A percentile compares a stretch with the other conserved stretches of the same genome.
phyloP scores from a whole-genome alignment of 352 stramenopile species.

The Phytophthora lateralis region DNA sequence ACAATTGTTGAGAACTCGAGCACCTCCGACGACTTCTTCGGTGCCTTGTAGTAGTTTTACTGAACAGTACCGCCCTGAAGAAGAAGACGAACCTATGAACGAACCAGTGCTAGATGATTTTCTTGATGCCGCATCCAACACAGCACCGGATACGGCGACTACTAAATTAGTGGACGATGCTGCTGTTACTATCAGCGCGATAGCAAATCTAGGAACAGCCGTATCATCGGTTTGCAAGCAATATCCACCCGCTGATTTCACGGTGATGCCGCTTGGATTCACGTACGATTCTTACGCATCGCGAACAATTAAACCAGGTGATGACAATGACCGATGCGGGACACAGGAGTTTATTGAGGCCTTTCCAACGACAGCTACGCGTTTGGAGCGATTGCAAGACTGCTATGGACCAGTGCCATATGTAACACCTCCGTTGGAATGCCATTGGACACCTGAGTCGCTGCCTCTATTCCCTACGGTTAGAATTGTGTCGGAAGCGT shows the following conservation, averaged over 20 bases:
- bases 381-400: conserved; percentile 13
- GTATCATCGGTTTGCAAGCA: not conserved
- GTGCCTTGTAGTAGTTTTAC: not conserved
- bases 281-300: not conserved
- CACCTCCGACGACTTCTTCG: not conserved
- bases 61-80: not conserved
- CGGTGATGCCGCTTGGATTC: not conserved
- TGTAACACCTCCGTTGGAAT: not conserved
- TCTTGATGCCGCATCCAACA: not conserved
- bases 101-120: conserved; percentile 1
- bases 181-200: not conserved
- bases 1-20: conserved; percentile 6
- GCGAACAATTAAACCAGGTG: not conserved
- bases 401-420: conserved; percentile 16
- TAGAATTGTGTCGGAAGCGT: conserved; percentile 9
- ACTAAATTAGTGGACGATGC: not conserved
- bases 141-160: not conserved
- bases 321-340: not conserved
- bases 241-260: not conserved
- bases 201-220: not conserved
- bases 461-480: conserved; percentile 26
- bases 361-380: conserved; percentile 3
- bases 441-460: not conserved
- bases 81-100: not conserved
- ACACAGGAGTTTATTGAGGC: conserved; percentile 18